These are phyloP conservation scores for Tricholoma sp. DNA, from an alignment of 768 basidiomycete species.

Conservation along the genomic window DNA sequence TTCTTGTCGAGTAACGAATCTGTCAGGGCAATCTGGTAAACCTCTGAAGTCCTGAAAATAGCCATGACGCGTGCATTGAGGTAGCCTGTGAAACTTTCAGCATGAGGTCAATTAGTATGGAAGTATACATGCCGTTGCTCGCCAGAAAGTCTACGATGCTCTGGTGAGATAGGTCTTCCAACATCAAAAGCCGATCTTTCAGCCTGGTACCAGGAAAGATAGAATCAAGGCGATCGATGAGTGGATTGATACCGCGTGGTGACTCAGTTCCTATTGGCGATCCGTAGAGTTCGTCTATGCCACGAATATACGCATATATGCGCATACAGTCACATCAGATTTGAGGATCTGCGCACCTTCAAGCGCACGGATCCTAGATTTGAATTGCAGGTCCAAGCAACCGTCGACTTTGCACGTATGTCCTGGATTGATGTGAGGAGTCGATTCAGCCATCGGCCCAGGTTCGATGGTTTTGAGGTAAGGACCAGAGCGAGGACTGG, in stretches of 20 bases:
- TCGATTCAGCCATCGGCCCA: background rate
- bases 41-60: slow-evolving; percentile 40
- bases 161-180: slow-evolving; percentile 34
- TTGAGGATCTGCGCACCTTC: slow-evolving; percentile 23
- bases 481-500: slow-evolving; percentile 4
- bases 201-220: slow-evolving; percentile 46
- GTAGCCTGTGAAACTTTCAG: slow-evolving; percentile 30
- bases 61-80: slow-evolving; percentile 41
- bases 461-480: background rate
- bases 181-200: slow-evolving; percentile 31
- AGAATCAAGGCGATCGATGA: slow-evolving; percentile 35
- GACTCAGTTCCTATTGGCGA: slow-evolving; percentile 37
- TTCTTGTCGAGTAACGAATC: slow-evolving; percentile 43
- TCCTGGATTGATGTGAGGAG: background rate
- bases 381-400: slow-evolving; percentile 1
- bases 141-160: slow-evolving; percentile 36
- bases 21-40: slow-evolving; percentile 39
- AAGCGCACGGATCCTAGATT: slow-evolving; percentile 22
- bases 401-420: background rate
- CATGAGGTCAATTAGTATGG: background rate
- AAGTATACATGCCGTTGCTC: slow-evolving; percentile 25
- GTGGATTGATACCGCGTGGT: slow-evolving; percentile 28
- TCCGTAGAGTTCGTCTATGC: slow-evolving; percentile 37
- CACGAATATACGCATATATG: background rate
- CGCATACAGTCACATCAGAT: background rate